Percentiles rank a stretch among this genome's conserved stretches.
Evolutionary conservation across 225 moss, liverwort and hornwort genomes (phyloP).

Genomic region (Bryum argenteum): DNA sequence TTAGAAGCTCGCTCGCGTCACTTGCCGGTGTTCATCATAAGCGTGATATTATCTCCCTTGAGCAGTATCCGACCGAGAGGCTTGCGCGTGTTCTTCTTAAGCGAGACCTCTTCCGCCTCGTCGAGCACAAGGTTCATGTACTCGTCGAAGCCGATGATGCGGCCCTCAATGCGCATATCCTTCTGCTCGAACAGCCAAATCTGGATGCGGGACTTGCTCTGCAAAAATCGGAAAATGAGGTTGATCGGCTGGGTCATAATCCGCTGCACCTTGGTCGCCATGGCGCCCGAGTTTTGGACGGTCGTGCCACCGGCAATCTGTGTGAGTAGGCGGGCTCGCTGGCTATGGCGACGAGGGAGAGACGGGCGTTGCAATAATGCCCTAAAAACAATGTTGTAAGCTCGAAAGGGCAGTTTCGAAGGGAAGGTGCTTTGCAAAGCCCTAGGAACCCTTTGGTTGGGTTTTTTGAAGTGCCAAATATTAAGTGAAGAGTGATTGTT

Average conservation of each 20-base stretch:
- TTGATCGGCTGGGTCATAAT: constrained; percentile 99
- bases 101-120: constrained; percentile 68
- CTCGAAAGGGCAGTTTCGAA: no score
- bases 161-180: constrained; percentile 68
- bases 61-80: constrained; percentile 59
- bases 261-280: constrained; percentile 99
- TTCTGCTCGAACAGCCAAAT: constrained; percentile 76
- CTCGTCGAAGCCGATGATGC: constrained; percentile 72
- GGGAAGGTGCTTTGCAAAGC: no score
- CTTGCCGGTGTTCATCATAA: constrained; percentile 71
- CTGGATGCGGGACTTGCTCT: constrained; percentile 71
- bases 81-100: constrained; percentile 73
- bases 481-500: no score
- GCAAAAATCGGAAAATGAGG: constrained; percentile 64
- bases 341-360: no score
- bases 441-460: no score
- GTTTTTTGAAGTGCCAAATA: no score
- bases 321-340: no score
- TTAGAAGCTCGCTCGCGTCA: no score
- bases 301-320: constrained; percentile 41
- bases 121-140: constrained; percentile 75
- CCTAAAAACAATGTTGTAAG: no score
- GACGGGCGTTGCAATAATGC: no score
- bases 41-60: constrained; percentile 67
- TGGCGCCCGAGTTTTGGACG: constrained; percentile 41